phyloP scores from a whole-genome alignment of 2,329 filamentous ascomycete genomes.

The Claviceps sorghi region DNA sequence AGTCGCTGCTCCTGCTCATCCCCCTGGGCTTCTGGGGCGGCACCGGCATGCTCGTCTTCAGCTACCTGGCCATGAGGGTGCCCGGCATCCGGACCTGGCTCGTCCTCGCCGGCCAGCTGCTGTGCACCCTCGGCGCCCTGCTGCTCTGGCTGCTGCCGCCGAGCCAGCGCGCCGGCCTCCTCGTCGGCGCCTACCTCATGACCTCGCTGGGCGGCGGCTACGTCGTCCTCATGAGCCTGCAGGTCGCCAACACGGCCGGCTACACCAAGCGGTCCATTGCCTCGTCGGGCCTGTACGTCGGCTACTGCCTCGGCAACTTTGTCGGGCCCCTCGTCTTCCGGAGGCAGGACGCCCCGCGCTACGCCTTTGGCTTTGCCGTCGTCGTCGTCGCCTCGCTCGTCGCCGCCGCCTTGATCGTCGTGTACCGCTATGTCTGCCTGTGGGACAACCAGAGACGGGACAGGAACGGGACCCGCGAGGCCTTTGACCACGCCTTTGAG shows the following conservation, averaged over 20 bases:
- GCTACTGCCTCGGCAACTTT: constrained; percentile 28
- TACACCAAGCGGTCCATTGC: constrained; percentile 4
- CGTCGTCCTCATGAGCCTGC: not conserved
- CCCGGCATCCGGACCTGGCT: constrained; percentile 1
- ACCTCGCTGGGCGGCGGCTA: not conserved
- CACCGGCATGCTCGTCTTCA: not conserved
- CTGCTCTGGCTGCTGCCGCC: not conserved
- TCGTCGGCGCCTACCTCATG: not conserved
- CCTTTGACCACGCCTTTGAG: not conserved
- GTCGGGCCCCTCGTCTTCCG: constrained; percentile 23
- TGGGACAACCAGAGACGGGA: not conserved
- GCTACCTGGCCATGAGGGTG: not conserved
- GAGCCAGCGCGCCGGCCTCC: not conserved
- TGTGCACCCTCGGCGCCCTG: not conserved
- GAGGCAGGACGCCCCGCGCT: constrained; percentile 27
- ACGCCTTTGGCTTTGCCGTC: constrained; percentile 29
- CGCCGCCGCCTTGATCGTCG: not conserved
- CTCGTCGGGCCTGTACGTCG: constrained; percentile 10
- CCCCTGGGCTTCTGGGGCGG: constrained; percentile 23
- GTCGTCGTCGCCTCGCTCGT: not conserved
- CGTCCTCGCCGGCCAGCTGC: not conserved
- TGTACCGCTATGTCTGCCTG: not conserved
- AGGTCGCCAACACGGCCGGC: constrained; percentile 14
- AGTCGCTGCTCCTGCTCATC: constrained; percentile 35
- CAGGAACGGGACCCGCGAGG: not conserved